phyloP scores from a whole-genome alignment of 1,284 basidiomycete genomes.

The Marasmius oreades region DNA sequence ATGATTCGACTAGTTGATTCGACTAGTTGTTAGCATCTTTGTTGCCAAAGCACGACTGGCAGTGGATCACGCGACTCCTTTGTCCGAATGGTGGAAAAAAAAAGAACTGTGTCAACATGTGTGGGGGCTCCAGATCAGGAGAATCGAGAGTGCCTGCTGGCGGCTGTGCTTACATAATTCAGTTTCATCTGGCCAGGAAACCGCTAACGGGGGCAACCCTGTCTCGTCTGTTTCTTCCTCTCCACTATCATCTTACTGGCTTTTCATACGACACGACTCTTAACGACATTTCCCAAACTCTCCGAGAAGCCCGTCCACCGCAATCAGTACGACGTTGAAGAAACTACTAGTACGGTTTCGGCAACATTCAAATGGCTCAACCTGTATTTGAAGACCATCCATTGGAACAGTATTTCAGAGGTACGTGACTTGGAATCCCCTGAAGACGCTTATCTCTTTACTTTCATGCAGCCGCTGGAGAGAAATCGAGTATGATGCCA shows the following conservation, averaged over 20 bases:
- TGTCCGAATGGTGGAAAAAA: too few species aligned
- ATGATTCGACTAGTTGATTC: too few species aligned
- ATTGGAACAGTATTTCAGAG: constrained; percentile 67
- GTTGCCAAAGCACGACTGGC: too few species aligned
- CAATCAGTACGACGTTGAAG: background rate
- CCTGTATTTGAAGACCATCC: constrained; percentile 76
- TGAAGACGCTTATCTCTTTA: background rate
- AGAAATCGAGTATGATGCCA: constrained; percentile 41
- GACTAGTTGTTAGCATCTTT: too few species aligned
- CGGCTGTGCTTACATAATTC: too few species aligned
- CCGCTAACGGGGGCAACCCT: background rate
- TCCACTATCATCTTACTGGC: background rate
- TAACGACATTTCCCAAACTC: background rate
- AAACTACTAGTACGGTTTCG: background rate
- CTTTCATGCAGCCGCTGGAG: constrained; percentile 49
- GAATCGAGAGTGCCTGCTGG: too few species aligned
- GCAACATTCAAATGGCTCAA: constrained; percentile 58
- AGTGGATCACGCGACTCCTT: too few species aligned
- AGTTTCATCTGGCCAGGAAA: too few species aligned
- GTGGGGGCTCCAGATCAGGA: too few species aligned
- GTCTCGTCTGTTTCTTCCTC: background rate
- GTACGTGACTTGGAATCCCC: constrained; percentile 33
- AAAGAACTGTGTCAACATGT: too few species aligned
- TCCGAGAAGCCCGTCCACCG: background rate
- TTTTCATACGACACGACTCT: background rate